Conservation (phyloP, 2,329 filamentous ascomycete genomes). For the Tolypocladium album region DNA sequence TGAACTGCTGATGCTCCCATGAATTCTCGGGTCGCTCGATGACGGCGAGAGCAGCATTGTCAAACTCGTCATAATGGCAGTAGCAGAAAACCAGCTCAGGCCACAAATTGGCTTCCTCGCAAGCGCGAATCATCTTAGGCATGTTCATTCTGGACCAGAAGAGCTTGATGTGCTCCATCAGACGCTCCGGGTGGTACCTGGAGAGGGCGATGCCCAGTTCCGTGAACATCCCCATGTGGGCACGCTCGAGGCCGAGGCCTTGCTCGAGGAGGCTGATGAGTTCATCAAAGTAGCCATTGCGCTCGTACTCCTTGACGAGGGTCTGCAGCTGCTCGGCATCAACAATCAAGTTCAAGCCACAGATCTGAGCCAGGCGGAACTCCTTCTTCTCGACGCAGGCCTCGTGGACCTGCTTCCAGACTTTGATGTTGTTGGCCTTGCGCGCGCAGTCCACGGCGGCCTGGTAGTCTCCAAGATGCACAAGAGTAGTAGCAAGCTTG, state of each 20-base stretch:
- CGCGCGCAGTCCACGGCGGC: conserved; percentile 94
- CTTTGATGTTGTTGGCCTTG: conserved; percentile 98
- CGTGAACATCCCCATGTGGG: conserved; percentile 97
- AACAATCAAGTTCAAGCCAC: conserved; percentile 93
- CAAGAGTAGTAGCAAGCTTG: conserved; percentile 92
- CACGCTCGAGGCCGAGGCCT: conserved; percentile 82
- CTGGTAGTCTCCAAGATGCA: conserved; percentile 96
- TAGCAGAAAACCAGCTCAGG: conserved; percentile 97
- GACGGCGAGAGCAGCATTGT: conserved; percentile 93
- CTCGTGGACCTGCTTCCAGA: conserved; percentile 97
- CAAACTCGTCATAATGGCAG: conserved; percentile 96
- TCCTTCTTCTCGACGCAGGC: conserved; percentile 97
- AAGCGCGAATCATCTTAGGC: conserved; percentile 88
- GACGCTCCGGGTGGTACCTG: conserved; percentile 87
- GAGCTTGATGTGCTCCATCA: conserved; percentile 97
- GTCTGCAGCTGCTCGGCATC: conserved; percentile 91
- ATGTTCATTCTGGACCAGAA: conserved; percentile 99
- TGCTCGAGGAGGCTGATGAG: conserved; percentile 90
- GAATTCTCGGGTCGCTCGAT: conserved; percentile 97
- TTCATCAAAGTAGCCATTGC: conserved; percentile 96
- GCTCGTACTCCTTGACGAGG: conserved; percentile 93
- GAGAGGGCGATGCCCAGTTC: conserved; percentile 83
- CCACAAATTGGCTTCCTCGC: conserved; percentile 93
- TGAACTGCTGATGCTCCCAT: conserved; percentile 99
- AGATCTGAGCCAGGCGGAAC: conserved; percentile 97